A percentile compares a stretch with the other conserved stretches of the same genome.
These are phyloP conservation scores for Aureobasidium leucospermi DNA, from an alignment of 2,329 filamentous ascomycete genomes.

Conservation along the genomic window DNA sequence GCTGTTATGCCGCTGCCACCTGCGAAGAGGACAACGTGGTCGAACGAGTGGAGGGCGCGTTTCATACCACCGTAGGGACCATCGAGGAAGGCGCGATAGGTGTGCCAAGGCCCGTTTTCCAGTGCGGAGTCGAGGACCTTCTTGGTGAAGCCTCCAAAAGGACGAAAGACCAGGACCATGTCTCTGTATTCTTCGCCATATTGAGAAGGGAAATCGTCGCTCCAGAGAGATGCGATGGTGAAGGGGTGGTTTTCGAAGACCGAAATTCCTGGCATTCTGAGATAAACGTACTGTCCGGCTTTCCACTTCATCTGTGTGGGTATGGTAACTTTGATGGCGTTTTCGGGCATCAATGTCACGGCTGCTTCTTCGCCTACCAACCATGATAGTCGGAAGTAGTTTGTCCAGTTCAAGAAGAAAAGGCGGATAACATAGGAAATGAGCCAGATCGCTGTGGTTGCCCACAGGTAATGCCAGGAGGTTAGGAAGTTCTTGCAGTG, in stretches of 20 bases:
- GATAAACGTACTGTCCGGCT: constrained; percentile 89
- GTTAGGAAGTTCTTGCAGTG: constrained; percentile 87
- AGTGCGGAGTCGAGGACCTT: constrained; percentile 76
- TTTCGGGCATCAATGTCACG: constrained; percentile 81
- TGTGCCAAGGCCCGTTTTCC: constrained; percentile 81
- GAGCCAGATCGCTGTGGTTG: constrained; percentile 71
- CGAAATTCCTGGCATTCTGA: constrained; percentile 88
- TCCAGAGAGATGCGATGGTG: constrained; percentile 87
- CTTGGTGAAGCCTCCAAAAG: constrained; percentile 83
- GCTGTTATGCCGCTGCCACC: constrained; percentile 93
- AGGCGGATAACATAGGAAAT: constrained; percentile 66
- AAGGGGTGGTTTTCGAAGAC: constrained; percentile 92
- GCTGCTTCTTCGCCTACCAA: constrained; percentile 87
- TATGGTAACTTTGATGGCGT: constrained; percentile 91
- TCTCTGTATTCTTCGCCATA: constrained; percentile 85
- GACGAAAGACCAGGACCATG: constrained; percentile 84
- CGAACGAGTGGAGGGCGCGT: constrained; percentile 80
- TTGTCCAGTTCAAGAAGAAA: constrained; percentile 84
- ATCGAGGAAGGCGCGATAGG: constrained; percentile 85
- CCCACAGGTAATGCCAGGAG: constrained; percentile 83
- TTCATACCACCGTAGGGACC: constrained; percentile 95
- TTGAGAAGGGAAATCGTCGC: constrained; percentile 84
- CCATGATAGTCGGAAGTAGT: constrained; percentile 71
- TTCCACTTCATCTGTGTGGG: constrained; percentile 89
- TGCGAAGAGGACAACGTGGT: constrained; percentile 86